Evolutionary conservation across 2,329 filamentous ascomycete genomes (phyloP).

Genomic region (Coccinonectria pachysandricola): DNA sequence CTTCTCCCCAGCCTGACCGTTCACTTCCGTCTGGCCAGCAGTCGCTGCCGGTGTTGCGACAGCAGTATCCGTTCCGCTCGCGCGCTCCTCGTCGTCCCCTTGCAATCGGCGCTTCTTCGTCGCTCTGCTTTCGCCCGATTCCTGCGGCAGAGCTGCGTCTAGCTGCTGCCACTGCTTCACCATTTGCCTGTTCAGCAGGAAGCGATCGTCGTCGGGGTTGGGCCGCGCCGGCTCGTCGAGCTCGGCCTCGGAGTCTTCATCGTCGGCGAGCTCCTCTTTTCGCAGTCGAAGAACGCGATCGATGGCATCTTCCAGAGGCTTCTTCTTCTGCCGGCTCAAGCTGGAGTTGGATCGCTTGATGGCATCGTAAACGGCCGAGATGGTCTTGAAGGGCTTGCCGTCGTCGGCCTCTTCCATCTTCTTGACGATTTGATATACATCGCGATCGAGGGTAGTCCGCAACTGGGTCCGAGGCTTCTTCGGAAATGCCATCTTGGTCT

Average conservation of each 20-base stretch:
- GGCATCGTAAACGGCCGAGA: slow-evolving; percentile 59
- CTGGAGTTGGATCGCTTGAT: slow-evolving; percentile 83
- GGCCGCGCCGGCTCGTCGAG: slow-evolving; percentile 30
- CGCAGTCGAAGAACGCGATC: slow-evolving; percentile 69
- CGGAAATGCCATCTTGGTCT: slow-evolving; percentile 7
- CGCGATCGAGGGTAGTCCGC: slow-evolving; percentile 43
- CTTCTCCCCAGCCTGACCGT: slow-evolving; percentile 11
- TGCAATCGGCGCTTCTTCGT: slow-evolving; percentile 26
- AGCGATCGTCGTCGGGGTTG: slow-evolving; percentile 25
- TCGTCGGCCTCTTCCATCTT: slow-evolving; percentile 62
- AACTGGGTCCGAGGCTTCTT: slow-evolving; percentile 11
- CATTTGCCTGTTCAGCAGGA: slow-evolving; percentile 32
- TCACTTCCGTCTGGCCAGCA: slow-evolving; percentile 6
- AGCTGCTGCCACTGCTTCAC: slow-evolving; percentile 29
- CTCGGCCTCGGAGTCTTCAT: slow-evolving; percentile 41
- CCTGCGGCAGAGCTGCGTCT: slow-evolving; percentile 3
- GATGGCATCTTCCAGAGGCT: slow-evolving; percentile 72
- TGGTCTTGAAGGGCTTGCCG: slow-evolving; percentile 36
- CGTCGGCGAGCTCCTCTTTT: slow-evolving; percentile 50
- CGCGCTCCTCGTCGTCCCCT: slow-evolving; percentile 16
- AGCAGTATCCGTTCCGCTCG: slow-evolving; percentile 4
- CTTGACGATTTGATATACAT: slow-evolving; percentile 69
- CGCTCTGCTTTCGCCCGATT: slow-evolving; percentile 12
- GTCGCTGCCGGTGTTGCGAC: slow-evolving; percentile 12
- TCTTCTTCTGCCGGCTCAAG: slow-evolving; percentile 72